Conservation (phyloP, 208 protist genomes). For the Acanthamoeba healyi region DNA sequence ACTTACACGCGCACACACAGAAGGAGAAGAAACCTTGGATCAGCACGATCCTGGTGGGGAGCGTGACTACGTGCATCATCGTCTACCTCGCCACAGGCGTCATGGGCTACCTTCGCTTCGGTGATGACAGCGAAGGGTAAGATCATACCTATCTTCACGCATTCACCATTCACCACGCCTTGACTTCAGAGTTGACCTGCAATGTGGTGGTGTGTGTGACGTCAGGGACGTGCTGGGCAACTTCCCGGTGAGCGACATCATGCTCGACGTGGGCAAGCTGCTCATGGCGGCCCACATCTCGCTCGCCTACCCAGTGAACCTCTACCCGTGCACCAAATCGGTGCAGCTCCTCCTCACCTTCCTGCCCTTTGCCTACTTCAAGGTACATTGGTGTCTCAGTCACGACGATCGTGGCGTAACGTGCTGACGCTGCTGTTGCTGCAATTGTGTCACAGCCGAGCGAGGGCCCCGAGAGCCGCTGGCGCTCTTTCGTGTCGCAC, state of each 20-base stretch:
- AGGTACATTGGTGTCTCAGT: neutral
- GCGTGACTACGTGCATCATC: neutral
- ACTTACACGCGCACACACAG: neutral
- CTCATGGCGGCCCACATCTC: conserved; percentile 70
- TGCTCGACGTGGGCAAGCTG: conserved; percentile 66
- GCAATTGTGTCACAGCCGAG: too few relatives aligned
- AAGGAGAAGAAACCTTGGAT: neutral
- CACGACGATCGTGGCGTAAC: too few relatives aligned
- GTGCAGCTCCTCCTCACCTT: conserved; percentile 39
- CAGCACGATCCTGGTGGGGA: neutral
- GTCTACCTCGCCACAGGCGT: conserved; percentile 48
- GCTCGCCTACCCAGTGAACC: conserved; percentile 62
- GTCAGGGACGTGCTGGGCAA: conserved; percentile 25
- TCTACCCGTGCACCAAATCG: conserved; percentile 61
- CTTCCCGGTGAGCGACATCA: conserved; percentile 37
- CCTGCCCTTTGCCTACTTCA: neutral
- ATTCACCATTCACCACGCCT: neutral
- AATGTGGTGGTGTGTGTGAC: neutral
- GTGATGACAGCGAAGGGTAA: conserved; percentile 25
- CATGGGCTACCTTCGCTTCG: conserved; percentile 55
- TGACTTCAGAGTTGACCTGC: neutral
- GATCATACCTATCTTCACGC: neutral
- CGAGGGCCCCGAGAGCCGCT: neutral
- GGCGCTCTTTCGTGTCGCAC: neutral
- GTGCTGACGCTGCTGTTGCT: too few relatives aligned